Conservation (phyloP, 2,329 filamentous ascomycete genomes). For the Samsoniella hepiali region DNA sequence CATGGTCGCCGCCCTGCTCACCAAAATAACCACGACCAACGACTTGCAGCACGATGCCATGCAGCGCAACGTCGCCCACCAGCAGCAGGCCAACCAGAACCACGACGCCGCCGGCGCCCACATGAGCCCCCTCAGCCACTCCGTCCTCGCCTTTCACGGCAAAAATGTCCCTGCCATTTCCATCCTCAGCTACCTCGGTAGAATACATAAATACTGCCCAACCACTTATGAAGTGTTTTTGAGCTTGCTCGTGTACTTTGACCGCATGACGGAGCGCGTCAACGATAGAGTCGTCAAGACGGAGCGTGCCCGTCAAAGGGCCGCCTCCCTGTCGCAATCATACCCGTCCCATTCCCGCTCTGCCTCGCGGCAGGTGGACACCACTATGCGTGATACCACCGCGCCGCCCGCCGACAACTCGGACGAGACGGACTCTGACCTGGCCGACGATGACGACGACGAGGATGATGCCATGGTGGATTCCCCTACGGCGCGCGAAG, state of each 20-base stretch:
- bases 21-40: slow-evolving; percentile 96
- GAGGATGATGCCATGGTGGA: slow-evolving; percentile 34
- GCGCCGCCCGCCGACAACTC: slow-evolving; percentile 27
- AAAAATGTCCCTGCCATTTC: slow-evolving; percentile 98
- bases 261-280: slow-evolving; percentile 95
- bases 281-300: slow-evolving; percentile 75
- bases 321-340: slow-evolving; percentile 24
- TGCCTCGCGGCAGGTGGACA: slow-evolving; percentile 32
- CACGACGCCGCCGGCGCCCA: slow-evolving; percentile 53
- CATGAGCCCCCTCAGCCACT: slow-evolving; percentile 56
- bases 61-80: slow-evolving; percentile 65
- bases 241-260: slow-evolving; percentile 93
- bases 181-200: slow-evolving; percentile 89
- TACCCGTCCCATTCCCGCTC: slow-evolving; percentile 20
- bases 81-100: slow-evolving; percentile 51
- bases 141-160: slow-evolving; percentile 91
- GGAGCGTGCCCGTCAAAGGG: slow-evolving; percentile 49
- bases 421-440: slow-evolving; percentile 49
- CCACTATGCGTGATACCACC: slow-evolving; percentile 29
- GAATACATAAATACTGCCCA: slow-evolving; percentile 98
- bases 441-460: slow-evolving; percentile 46
- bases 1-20: slow-evolving; percentile 94
- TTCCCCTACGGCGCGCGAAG: slow-evolving; percentile 26
- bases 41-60: slow-evolving; percentile 90
- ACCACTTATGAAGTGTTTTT: slow-evolving; percentile 98